Base-by-base conservation (phyloP, 805 yeast genomes). In the Priceomyces carsonii region DNA sequence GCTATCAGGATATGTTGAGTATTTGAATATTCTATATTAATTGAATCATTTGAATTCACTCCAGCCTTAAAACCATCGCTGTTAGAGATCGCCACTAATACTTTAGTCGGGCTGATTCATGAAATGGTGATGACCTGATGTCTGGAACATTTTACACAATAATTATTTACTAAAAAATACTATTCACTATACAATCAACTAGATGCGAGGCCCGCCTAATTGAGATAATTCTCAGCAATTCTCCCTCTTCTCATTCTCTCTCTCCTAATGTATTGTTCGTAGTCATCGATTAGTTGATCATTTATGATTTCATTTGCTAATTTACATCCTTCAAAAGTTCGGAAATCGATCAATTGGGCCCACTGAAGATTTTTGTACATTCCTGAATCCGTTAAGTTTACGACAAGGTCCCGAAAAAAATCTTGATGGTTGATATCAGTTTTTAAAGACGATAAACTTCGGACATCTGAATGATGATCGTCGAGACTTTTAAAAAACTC, bases 61-160 rank as follows among this genome's bases (percentile, higher is more conserved):
- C 63, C 93, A 81, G 79, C 87, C 82, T 84, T 86, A 88, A 88
- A 88, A 88, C 96, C 96, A 88, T 88, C 88, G 95, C 90, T 79
- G 86, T 82, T 82, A 62, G 89, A 87, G 95, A 95, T 83, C 82
- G 88, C 87, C 82, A 71, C 73, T 67, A 62, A 63, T 53, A 47
- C 50, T 29, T 51, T 48, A 59, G 72, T 73, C 69, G 62, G 63
- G 82, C 75, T 50, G 84, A 82, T 78, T 89, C 95, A 86, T 86
- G 95, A 86, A 82, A 80, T 73, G 85, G 90, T 83, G 95, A 86
- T 86, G 95, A 86, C 95, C 95, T 86, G 80, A 71, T 67, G 82
- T 62, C 72, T 85, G 91, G 79, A 59, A 85, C 87, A 85, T 70
- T 48, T 42, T 19, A n/a, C 30, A 12, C 17, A 16, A n/a, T 12